Base-by-base conservation (phyloP, 495 filamentous ascomycete species). In the Amphirosellinia nigrospora region DNA sequence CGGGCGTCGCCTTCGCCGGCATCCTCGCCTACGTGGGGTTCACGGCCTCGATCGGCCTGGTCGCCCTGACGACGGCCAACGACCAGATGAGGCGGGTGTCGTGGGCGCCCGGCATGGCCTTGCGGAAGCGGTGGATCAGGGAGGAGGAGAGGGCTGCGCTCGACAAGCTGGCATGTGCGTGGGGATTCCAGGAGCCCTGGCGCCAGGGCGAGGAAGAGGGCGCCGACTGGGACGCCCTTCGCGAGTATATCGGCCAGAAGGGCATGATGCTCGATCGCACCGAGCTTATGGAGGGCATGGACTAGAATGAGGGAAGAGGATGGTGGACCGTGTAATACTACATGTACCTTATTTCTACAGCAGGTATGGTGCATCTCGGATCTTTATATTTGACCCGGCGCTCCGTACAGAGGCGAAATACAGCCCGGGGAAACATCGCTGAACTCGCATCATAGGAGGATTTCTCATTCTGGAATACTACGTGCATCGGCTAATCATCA, bases 21-120 rank as follows among this genome's bases (percentile, higher is more conserved):
- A 91, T 92, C 16, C 72, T 96, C 28, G 90, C 93, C 16, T 99
- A 98, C 76, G 84, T 96, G 16, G 89, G 86, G 2, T 90, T 93
- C 62, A 93, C 92, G 9, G 89, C 87, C 3, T 91, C 89, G 1
- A 86, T 97, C 55, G 96, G 95, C 6, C 74, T 93, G n/a, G 86
- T 98, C 16, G 94, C 94, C 16, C 78, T 95, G 30, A 91, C 91
- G 38, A 97, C 94, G 19, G 82, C 88, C 23, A 98, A 97, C 81
- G 94, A 97, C 78, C 94, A 98, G 78, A 96, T 97, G 92, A 90
- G 93, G 67, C 88, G 96, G 4, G 92, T 98, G 38, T 92, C 90
- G 4, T 99, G 96, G 96, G 84, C 89, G 15, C 82, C 85, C 15
- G 96, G 96, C 2, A 89, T 91, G 30, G 92, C 93, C 30, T 80